Evolutionary conservation across 768 basidiomycete genomes (phyloP).

Genomic region (Hebeloma cylindrosporum): DNA sequence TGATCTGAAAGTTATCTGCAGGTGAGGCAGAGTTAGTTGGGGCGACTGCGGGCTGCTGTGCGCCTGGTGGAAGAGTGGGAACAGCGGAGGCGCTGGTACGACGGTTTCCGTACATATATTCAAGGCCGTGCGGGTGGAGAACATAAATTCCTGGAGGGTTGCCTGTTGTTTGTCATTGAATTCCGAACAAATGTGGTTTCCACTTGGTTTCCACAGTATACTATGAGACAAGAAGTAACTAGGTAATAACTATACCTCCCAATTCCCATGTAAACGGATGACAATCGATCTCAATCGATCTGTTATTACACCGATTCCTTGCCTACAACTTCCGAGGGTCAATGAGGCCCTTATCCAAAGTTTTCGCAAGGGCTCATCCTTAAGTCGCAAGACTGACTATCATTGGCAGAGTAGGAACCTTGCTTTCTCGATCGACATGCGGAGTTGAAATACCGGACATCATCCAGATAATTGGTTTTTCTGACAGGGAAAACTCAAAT

Average conservation of each 20-base stretch:
- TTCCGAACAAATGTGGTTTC: no score
- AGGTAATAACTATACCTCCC: no score
- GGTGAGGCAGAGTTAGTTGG: conserved; percentile 3
- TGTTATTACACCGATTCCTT: no score
- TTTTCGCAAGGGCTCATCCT: no score
- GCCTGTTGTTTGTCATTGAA: no score
- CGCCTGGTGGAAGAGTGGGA: conserved; percentile 19
- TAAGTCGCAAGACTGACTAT: conserved; percentile 8
- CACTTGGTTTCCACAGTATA: no score
- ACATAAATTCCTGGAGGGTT: not conserved
- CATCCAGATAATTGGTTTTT: conserved; percentile 27
- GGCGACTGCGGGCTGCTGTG: conserved; percentile 19
- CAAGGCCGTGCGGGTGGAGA: not conserved
- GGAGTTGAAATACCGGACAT: conserved; percentile 29
- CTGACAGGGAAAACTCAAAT: conserved; percentile 23
- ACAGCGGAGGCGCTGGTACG: conserved; percentile 7
- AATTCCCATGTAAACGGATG: no score
- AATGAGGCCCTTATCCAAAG: no score
- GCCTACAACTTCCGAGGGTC: no score
- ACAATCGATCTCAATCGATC: no score
- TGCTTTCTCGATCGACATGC: not conserved
- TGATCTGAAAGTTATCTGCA: no score
- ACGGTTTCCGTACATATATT: conserved; percentile 15
- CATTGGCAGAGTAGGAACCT: conserved; percentile 8
- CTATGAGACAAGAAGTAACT: no score